Evolutionary conservation across 805 yeast genomes (phyloP).

Genomic region (Ogataea siamensis): DNA sequence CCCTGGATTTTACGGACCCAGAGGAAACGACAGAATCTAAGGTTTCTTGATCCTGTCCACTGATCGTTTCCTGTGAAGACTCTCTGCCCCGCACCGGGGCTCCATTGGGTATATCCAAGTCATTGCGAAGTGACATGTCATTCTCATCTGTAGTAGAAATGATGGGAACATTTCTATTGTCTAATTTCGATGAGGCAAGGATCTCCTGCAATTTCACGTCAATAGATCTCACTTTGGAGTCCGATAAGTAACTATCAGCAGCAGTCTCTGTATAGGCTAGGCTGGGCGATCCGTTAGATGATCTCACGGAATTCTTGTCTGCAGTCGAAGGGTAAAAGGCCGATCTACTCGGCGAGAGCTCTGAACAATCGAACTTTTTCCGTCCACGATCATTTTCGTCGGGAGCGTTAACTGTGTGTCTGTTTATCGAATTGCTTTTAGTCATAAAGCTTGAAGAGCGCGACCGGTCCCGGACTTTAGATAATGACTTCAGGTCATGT

Average conservation of each 20-base stretch:
- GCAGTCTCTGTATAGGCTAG: background rate
- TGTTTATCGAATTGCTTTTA: slow-evolving; percentile 5
- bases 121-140: background rate
- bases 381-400: slow-evolving; percentile 17
- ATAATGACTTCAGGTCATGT: slow-evolving; percentile 14
- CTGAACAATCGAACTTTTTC: slow-evolving; percentile 3
- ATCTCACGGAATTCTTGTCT: background rate
- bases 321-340: background rate
- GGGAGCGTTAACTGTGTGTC: background rate
- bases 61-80: background rate
- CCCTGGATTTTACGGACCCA: slow-evolving; percentile 12
- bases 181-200: background rate
- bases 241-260: slow-evolving; percentile 4
- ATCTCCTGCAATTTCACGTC: slow-evolving; percentile 14
- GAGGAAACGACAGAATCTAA: slow-evolving; percentile 3
- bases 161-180: background rate
- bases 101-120: background rate
- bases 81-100: background rate
- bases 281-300: background rate
- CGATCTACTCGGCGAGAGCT: slow-evolving; percentile 5
- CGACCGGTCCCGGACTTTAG: slow-evolving; percentile 19
- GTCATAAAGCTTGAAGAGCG: slow-evolving; percentile 15
- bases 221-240: slow-evolving; percentile 14
- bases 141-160: slow-evolving; percentile 3
- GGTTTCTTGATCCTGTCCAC: background rate